phyloP scores from a whole-genome alignment of 257 asterid genomes.

The Petrea volubilis region DNA sequence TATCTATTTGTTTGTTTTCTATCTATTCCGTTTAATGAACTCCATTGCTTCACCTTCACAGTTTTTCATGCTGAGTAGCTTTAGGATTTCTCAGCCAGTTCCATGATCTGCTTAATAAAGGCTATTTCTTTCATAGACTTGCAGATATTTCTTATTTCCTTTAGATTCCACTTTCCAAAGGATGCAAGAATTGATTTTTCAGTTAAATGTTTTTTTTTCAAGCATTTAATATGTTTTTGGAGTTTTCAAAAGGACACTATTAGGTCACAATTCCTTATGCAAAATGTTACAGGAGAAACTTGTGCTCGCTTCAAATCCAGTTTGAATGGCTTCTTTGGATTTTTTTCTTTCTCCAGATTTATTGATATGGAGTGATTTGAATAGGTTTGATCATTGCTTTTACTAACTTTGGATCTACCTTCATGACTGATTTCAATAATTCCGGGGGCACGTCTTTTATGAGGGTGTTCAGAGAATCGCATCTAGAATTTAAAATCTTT shows the following conservation, averaged over 20 bases:
- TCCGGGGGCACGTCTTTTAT: too few species aligned
- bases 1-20: too few species aligned
- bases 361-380: background rate
- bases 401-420: background rate
- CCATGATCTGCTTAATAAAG: background rate
- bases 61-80: slow-evolving; percentile 5
- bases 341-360: background rate
- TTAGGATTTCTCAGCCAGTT: slow-evolving; percentile 7
- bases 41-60: background rate
- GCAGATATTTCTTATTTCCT: background rate
- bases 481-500: background rate
- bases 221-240: background rate
- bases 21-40: background rate
- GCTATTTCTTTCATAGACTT: background rate
- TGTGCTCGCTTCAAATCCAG: background rate
- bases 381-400: background rate
- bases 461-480: too few species aligned
- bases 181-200: background rate
- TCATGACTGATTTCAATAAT: background rate
- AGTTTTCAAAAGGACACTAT: background rate
- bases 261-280: too few species aligned
- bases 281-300: background rate
- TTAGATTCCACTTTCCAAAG: background rate
- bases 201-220: background rate
- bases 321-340: too few species aligned